Percentiles rank a stretch among this genome's conserved stretches.
Evolutionary conservation across 345 rosid genomes (phyloP).

Genomic region (Geranium brycei): DNA sequence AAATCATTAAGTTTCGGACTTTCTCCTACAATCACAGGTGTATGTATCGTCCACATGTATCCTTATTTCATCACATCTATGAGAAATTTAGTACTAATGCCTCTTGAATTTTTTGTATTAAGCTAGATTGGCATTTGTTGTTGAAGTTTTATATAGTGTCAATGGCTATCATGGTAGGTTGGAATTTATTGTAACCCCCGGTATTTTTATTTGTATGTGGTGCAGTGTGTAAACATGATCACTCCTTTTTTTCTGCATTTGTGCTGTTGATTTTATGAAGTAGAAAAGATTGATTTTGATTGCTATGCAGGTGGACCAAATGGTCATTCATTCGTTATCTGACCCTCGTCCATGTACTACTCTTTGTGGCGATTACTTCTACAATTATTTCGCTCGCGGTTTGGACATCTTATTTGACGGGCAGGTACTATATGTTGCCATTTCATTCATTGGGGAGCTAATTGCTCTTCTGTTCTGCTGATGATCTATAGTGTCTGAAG

Average conservation of each 20-base stretch:
- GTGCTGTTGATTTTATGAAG: neutral
- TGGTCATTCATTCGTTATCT: slow-evolving; percentile 90
- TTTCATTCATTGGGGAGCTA: slow-evolving; percentile 3
- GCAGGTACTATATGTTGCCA: slow-evolving; percentile 34
- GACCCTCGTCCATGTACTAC: slow-evolving; percentile 79
- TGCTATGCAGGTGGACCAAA: slow-evolving; percentile 71
- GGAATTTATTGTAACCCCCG: neutral
- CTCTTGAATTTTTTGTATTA: too few relatives aligned
- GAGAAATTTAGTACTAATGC: too few relatives aligned
- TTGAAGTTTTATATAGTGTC: too few relatives aligned
- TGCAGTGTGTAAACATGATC: neutral
- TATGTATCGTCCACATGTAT: too few relatives aligned
- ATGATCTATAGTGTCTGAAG: slow-evolving; percentile 4
- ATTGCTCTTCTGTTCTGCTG: neutral
- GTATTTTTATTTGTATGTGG: neutral
- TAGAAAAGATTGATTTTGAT: slow-evolving; percentile 13
- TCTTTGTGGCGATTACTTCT: slow-evolving; percentile 87
- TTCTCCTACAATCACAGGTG: too few relatives aligned
- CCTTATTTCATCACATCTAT: too few relatives aligned
- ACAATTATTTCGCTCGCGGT: slow-evolving; percentile 90
- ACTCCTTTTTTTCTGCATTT: neutral
- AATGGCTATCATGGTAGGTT: too few relatives aligned
- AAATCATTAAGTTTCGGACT: too few relatives aligned
- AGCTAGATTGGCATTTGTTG: too few relatives aligned
- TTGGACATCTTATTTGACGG: slow-evolving; percentile 94